Conservation (phyloP, 352 stramenopile species). For the Phytopythium chamaehyphon region DNA sequence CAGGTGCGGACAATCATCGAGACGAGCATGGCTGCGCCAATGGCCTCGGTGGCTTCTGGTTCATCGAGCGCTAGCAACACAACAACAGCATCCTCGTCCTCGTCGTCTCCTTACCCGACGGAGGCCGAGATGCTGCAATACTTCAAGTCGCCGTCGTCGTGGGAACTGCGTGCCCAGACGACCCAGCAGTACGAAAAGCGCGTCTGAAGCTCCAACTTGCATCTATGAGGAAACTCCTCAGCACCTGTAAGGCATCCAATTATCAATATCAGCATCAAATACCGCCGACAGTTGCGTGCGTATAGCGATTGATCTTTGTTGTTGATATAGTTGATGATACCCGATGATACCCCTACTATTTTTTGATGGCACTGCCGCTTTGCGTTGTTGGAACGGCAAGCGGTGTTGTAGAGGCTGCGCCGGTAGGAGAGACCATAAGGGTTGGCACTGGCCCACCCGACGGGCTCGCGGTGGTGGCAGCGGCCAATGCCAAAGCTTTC, state of each 20-base stretch:
- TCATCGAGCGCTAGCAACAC: constrained; percentile 1
- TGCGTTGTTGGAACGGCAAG: too few species aligned
- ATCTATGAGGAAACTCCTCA: constrained; percentile 1
- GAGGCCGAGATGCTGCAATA: constrained; percentile 66
- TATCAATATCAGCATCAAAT: constrained; percentile 10
- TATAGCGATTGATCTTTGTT: constrained; percentile 4
- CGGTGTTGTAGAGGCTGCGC: too few species aligned
- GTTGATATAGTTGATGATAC: constrained; percentile 1
- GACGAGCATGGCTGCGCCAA: constrained; percentile 40
- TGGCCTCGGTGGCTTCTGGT: constrained; percentile 10
- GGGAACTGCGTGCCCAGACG: constrained; percentile 62
- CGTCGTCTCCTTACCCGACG: constrained; percentile 19
- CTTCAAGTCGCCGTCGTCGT: constrained; percentile 66
- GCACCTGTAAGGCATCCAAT: constrained; percentile 7
- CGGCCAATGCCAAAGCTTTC: constrained; percentile 1
- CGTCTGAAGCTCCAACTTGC: constrained; percentile 7
- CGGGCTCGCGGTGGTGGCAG: neutral
- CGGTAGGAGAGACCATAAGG: too few species aligned
- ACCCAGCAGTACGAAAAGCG: constrained; percentile 58
- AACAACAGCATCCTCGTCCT: neutral
- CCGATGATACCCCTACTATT: too few species aligned
- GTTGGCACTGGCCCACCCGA: too few species aligned
- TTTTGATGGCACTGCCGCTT: too few species aligned
- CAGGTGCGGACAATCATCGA: constrained; percentile 65
- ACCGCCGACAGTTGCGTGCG: neutral